Conservation (phyloP, 805 yeast species). For the Ascoidea rubescens region DNA sequence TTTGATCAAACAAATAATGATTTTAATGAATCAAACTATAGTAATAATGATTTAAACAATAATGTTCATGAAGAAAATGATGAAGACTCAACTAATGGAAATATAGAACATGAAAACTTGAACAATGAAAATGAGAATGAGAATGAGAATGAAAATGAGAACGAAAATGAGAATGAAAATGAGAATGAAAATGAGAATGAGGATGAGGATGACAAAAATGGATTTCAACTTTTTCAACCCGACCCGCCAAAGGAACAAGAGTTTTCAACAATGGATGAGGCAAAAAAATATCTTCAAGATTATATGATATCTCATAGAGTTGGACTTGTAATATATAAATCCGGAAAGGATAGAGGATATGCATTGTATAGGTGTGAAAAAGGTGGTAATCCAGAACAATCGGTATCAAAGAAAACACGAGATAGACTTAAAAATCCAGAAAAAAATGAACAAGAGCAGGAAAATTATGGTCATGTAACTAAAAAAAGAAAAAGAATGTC, state of each 20-base stretch:
- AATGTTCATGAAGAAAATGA: not conserved
- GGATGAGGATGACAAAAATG: not conserved
- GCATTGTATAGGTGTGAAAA: constrained; percentile 11
- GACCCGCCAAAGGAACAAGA: constrained; percentile 8
- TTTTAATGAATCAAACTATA: no score
- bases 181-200: not conserved
- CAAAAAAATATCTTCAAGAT: constrained; percentile 7
- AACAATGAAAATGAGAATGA: not conserved
- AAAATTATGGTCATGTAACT: constrained; percentile 1
- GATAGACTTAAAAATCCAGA: not conserved
- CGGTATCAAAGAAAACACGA: constrained; percentile 4
- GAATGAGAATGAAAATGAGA: not conserved
- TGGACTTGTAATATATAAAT: constrained; percentile 10
- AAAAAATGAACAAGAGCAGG: not conserved
- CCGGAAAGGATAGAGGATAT: constrained; percentile 11
- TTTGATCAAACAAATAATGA: no score
- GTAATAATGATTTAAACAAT: no score
- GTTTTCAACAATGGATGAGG: constrained; percentile 8
- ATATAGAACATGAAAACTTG: not conserved
- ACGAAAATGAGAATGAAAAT: not conserved
- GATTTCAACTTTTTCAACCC: not conserved
- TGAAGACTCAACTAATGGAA: not conserved
- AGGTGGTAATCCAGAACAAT: constrained; percentile 10
- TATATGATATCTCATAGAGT: constrained; percentile 6
- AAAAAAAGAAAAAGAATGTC: constrained; percentile 7